These are phyloP conservation scores for Linanthus parryae DNA, from an alignment of 148 eudicot species.

Conservation along the genomic window DNA sequence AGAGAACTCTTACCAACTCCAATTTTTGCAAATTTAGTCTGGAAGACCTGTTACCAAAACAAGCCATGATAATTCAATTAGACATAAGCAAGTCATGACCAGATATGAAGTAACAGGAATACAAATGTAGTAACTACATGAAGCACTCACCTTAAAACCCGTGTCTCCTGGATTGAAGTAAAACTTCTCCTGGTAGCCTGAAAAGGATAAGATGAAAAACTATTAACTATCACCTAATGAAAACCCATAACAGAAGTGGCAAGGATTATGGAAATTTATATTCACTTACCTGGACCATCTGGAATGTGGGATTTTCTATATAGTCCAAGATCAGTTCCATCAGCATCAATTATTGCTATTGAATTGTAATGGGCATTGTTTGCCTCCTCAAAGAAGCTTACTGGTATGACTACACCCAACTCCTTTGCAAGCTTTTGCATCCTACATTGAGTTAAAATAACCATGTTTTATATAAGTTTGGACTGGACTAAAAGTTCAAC, in stretches of 20 bases:
- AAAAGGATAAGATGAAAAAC: background rate
- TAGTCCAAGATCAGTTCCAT: slow-evolving; percentile 90
- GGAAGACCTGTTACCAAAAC: slow-evolving; percentile 68
- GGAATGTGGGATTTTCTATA: slow-evolving; percentile 96
- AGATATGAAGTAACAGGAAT: background rate
- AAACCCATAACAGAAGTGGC: background rate
- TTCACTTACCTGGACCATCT: slow-evolving; percentile 82
- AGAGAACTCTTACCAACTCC: slow-evolving; percentile 76
- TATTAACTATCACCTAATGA: background rate
- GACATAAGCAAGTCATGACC: slow-evolving; percentile 3
- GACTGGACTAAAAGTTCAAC: background rate
- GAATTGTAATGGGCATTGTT: slow-evolving; percentile 97
- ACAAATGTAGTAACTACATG: background rate
- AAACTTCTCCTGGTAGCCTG: slow-evolving; percentile 97
- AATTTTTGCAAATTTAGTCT: slow-evolving; percentile 87
- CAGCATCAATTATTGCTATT: slow-evolving; percentile 90
- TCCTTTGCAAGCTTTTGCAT: slow-evolving; percentile 94
- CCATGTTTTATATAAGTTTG: background rate
- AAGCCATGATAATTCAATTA: too few species aligned
- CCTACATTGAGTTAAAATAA: slow-evolving; percentile 26
- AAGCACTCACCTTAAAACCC: slow-evolving; percentile 75
- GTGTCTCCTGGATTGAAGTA: slow-evolving; percentile 96
- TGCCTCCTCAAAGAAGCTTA: slow-evolving; percentile 98
- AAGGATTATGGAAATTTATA: background rate
- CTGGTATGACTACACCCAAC: slow-evolving; percentile 92